Conservation (phyloP, 2,329 filamentous ascomycete genomes). For the Ustulina deusta region DNA sequence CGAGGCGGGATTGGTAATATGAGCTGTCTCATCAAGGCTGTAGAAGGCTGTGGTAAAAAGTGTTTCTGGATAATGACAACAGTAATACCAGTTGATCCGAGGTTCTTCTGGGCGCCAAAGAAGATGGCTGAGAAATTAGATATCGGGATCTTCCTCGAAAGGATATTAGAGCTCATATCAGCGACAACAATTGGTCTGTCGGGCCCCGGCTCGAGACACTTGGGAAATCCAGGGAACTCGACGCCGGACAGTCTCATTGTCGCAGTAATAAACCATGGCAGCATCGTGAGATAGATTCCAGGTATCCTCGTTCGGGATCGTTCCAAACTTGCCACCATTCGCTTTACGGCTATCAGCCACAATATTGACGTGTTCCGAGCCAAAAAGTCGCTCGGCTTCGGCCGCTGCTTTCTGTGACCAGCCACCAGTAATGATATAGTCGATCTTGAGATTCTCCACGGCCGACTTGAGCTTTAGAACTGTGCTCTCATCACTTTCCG, state of each 20-base stretch:
- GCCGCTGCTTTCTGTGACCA: slow-evolving; percentile 91
- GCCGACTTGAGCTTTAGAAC: slow-evolving; percentile 53
- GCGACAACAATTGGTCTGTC: slow-evolving; percentile 83
- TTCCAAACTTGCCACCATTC: slow-evolving; percentile 85
- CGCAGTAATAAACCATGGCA: slow-evolving; percentile 88
- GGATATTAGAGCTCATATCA: slow-evolving; percentile 95
- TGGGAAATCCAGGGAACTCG: slow-evolving; percentile 81
- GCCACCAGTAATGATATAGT: slow-evolving; percentile 90
- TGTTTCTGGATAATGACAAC: slow-evolving; percentile 86
- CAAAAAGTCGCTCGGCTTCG: slow-evolving; percentile 82
- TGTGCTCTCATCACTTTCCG: slow-evolving; percentile 66
- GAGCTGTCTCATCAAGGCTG: slow-evolving; percentile 77
- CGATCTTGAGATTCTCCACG: slow-evolving; percentile 78
- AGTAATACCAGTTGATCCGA: slow-evolving; percentile 87
- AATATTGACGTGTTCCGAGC: slow-evolving; percentile 82
- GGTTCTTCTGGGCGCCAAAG: slow-evolving; percentile 95
- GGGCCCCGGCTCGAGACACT: slow-evolving; percentile 70
- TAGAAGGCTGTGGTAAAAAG: slow-evolving; percentile 79
- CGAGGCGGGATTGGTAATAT: slow-evolving; percentile 82
- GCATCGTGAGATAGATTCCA: slow-evolving; percentile 79
- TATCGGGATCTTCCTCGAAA: slow-evolving; percentile 82
- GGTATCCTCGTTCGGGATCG: slow-evolving; percentile 76
- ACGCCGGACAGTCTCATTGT: slow-evolving; percentile 96
- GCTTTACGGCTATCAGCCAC: slow-evolving; percentile 73
- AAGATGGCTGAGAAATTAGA: slow-evolving; percentile 87